Percentiles rank a stretch among this genome's conserved stretches.
Evolutionary conservation across 148 eudicot genomes (phyloP).

Genomic region (Simmondsia chinensis): DNA sequence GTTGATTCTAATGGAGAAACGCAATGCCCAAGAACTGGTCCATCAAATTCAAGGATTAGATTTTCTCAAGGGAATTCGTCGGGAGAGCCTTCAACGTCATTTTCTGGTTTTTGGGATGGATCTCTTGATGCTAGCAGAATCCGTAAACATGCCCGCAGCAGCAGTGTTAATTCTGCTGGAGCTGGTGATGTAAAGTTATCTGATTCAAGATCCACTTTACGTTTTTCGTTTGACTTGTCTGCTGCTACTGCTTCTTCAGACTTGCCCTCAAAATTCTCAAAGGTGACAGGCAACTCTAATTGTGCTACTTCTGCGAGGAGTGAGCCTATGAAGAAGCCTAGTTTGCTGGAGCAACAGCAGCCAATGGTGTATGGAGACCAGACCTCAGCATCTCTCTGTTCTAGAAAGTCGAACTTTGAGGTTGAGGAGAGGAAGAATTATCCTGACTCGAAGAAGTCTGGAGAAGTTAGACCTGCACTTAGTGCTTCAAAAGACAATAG

Average conservation of each 20-base stretch:
- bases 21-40: conserved; percentile 10
- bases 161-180: conserved; percentile 15
- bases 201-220: conserved; percentile 15
- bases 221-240: conserved; percentile 8
- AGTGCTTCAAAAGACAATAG: conserved; percentile 9
- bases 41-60: conserved; percentile 28
- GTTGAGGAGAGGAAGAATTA: conserved; percentile 9
- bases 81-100: conserved; percentile 33
- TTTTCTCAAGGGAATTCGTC: conserved; percentile 26
- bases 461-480: conserved; percentile 12
- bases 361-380: conserved; percentile 10
- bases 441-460: conserved; percentile 9
- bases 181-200: conserved; percentile 10
- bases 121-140: conserved; percentile 27
- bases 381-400: conserved; percentile 8
- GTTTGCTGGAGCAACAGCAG: conserved; percentile 15
- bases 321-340: conserved; percentile 16
- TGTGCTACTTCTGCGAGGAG: conserved; percentile 12
- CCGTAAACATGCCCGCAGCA: conserved; percentile 16
- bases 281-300: conserved; percentile 12
- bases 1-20: conserved; percentile 15
- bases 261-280: conserved; percentile 10
- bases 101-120: conserved; percentile 80
- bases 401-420: conserved; percentile 12
- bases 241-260: conserved; percentile 9